Evolutionary conservation across 2,329 filamentous ascomycete genomes (phyloP), one percentile per base, ranked within the genome.

Genomic region (Pleomassaria siparia): DNA sequence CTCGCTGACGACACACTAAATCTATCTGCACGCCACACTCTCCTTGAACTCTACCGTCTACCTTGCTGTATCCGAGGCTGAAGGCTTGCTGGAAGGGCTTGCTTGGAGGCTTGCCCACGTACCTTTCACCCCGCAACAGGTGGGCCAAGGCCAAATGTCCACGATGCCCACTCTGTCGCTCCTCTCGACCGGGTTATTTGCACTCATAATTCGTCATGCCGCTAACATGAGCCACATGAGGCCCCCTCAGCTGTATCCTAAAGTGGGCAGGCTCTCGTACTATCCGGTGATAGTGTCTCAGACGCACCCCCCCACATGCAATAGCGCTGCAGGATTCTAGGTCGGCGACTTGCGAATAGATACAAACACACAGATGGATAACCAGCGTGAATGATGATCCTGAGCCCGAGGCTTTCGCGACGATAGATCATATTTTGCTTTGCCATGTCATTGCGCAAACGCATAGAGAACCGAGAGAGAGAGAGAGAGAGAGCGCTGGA

Each of bases 401-500:
- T 18, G 15, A 18, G 32, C 6, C 32, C 32, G 32, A n/a, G n/a
- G n/a, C n/a, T n/a, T n/a, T n/a, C n/a, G 25, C 12, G 25, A 20
- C 32, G 16, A 35, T 35, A n/a, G 32, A 26, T 26, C n/a, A n/a
- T n/a, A n/a, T 35, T 35, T 16, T 16, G 32, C 32, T 18, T 18
- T 35, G 32, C 32, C 7, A 35, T 6, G 18, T 18, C 6, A n/a
- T n/a, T 16, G 15, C 15, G 6, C 13, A 16, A 35, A 35, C 15
- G 15, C 32, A 26, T 18, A 42, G 46, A 10, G 46, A 49, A 35
- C 16, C 6, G 12, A 26, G 25, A 26, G 47, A n/a, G n/a, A n/a
- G n/a, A n/a, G n/a, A n/a, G n/a, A n/a, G n/a, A n/a, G n/a, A n/a
- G n/a, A n/a, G n/a, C n/a, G n/a, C n/a, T n/a, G n/a, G n/a, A n/a